phyloP scores from a whole-genome alignment of 2,329 filamentous ascomycete species.

The Pyrenochaeta sp. region DNA sequence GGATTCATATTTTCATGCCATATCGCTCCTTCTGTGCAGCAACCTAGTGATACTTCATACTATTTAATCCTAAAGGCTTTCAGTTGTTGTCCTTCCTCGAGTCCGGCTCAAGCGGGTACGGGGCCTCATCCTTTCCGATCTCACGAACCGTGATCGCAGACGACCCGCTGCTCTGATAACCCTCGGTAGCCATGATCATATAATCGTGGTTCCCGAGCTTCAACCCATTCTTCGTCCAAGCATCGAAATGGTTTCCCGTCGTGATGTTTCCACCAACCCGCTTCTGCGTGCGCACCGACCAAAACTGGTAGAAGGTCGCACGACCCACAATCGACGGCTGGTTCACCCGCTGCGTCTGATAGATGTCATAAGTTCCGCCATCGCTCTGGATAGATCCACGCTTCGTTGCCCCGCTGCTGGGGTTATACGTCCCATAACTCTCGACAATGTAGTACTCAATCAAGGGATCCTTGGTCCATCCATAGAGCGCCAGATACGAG shows the following conservation, averaged over 20 bases:
- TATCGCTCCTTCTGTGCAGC: too few relatives aligned
- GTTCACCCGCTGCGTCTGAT: conserved; percentile 44
- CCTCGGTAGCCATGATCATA: conserved; percentile 62
- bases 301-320: conserved; percentile 61
- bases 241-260: conserved; percentile 45
- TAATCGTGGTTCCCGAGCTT: conserved; percentile 42
- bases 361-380: conserved; percentile 42
- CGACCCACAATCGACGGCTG: conserved; percentile 60
- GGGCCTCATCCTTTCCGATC: too few relatives aligned
- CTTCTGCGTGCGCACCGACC: conserved; percentile 48
- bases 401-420: conserved; percentile 51
- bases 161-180: conserved; percentile 59
- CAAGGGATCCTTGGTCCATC: conserved; percentile 62
- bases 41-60: too few relatives aligned
- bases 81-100: too few relatives aligned
- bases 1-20: too few relatives aligned
- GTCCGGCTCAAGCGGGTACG: too few relatives aligned
- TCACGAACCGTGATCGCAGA: conserved; percentile 61
- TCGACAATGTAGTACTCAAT: conserved; percentile 62
- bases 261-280: conserved; percentile 39
- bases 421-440: conserved; percentile 62
- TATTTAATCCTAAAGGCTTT: too few relatives aligned
- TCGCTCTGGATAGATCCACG: conserved; percentile 43
- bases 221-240: conserved; percentile 43
- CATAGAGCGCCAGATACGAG: conserved; percentile 64